These are phyloP conservation scores for Pythium coloratum DNA, from an alignment of 352 stramenopile species.

Conservation along the genomic window DNA sequence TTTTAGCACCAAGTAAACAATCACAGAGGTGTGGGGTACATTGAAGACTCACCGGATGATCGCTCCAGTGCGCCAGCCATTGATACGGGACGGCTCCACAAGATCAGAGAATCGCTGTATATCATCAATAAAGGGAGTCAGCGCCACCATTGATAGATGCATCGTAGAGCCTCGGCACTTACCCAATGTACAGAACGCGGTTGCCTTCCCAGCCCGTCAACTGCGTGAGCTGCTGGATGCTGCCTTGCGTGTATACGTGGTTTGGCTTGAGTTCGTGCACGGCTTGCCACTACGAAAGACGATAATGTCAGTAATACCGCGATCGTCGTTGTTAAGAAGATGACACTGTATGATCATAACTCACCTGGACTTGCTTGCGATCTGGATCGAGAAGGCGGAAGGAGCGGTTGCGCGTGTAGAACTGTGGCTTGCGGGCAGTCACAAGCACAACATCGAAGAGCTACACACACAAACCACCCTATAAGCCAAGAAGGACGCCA, in stretches of 20 bases:
- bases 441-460: conserved; percentile 91
- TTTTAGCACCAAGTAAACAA: background rate
- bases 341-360: background rate
- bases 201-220: conserved; percentile 66
- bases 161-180: background rate
- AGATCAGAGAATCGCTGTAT: conserved; percentile 92
- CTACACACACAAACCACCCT: conserved; percentile 24
- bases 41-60: conserved; percentile 75
- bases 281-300: conserved; percentile 49
- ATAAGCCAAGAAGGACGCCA: background rate
- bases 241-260: conserved; percentile 84
- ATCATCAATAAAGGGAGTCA: background rate
- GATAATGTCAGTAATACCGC: conserved; percentile 21
- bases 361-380: conserved; percentile 62
- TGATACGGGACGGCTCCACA: conserved; percentile 92
- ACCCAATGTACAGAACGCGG: conserved; percentile 93
- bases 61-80: conserved; percentile 91
- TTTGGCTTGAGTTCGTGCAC: conserved; percentile 58
- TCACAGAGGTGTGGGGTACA: background rate
- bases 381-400: conserved; percentile 75
- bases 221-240: conserved; percentile 56
- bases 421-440: conserved; percentile 89
- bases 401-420: conserved; percentile 86
- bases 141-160: background rate
- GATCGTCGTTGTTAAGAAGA: background rate